Conservation (phyloP, 352 stramenopile species). For the Nothophytophthora sp. region DNA sequence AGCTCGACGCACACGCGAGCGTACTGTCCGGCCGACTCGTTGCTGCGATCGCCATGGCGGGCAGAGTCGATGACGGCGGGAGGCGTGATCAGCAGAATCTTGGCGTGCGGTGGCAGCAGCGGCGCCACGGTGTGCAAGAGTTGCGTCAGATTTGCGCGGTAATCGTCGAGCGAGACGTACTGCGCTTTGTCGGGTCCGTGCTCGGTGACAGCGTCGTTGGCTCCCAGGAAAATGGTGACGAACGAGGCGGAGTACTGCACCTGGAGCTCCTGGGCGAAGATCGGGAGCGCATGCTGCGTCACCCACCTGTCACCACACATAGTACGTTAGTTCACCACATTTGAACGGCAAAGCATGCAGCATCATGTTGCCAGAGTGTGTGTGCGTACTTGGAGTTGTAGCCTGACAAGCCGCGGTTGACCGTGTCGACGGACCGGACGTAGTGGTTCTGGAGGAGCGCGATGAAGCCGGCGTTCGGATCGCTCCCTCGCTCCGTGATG, state of each 20-base stretch:
- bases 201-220: conserved; percentile 61
- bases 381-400: conserved; percentile 56
- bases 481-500: conserved; percentile 50
- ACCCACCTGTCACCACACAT: conserved; percentile 29
- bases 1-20: conserved; percentile 46
- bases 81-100: conserved; percentile 38
- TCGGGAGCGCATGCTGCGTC: conserved; percentile 27
- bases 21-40: conserved; percentile 45
- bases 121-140: conserved; percentile 29
- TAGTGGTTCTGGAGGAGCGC: conserved; percentile 47
- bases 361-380: background rate
- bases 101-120: conserved; percentile 16
- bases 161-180: conserved; percentile 48
- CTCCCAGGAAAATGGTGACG: conserved; percentile 56
- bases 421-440: conserved; percentile 49
- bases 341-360: no score
- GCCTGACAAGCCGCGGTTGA: conserved; percentile 56
- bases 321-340: background rate
- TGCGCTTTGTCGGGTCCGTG: conserved; percentile 33
- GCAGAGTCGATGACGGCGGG: conserved; percentile 40
- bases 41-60: conserved; percentile 42
- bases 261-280: conserved; percentile 35
- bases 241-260: conserved; percentile 31
- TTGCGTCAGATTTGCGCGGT: conserved; percentile 39
- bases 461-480: conserved; percentile 45